Percentiles rank a stretch among this genome's conserved stretches.
Conservation (phyloP, 306 rosid species). For the Dryas octopetala region DNA sequence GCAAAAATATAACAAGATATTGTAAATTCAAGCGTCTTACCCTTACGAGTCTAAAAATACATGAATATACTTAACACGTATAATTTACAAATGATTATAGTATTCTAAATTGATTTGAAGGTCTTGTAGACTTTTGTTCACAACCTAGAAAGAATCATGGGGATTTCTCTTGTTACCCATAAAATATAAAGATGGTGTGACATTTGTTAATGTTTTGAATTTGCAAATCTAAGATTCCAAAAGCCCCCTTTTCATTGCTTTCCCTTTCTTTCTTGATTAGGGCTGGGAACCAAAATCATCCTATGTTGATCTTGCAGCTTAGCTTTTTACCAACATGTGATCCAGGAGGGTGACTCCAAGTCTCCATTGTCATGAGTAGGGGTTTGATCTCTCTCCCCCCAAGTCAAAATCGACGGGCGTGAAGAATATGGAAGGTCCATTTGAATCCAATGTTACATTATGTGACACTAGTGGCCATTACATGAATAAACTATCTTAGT, state of each 20-base stretch:
- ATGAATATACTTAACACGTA: no score
- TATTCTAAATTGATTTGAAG: no score
- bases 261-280: constrained; percentile 23
- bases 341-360: constrained; percentile 56
- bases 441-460: constrained; percentile 47
- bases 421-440: constrained; percentile 44
- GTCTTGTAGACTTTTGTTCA: no score
- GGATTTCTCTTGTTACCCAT: no score
- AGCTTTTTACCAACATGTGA: constrained; percentile 67
- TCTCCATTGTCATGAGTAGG: constrained; percentile 67
- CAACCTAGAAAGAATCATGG: no score
- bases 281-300: constrained; percentile 63
- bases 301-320: constrained; percentile 51
- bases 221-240: constrained; percentile 34
- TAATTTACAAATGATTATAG: no score
- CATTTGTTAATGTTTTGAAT: constrained; percentile 19
- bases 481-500: constrained; percentile 29
- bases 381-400: constrained; percentile 31
- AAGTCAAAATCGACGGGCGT: constrained; percentile 61
- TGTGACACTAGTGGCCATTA: constrained; percentile 69
- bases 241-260: constrained; percentile 30
- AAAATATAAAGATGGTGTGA: neutral
- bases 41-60: no score
- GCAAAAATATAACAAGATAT: no score
- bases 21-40: no score